Evolutionary conservation across 768 basidiomycete species (phyloP), one percentile per base, ranked within the genome.

Genomic region (Coprinellus micaceus): DNA sequence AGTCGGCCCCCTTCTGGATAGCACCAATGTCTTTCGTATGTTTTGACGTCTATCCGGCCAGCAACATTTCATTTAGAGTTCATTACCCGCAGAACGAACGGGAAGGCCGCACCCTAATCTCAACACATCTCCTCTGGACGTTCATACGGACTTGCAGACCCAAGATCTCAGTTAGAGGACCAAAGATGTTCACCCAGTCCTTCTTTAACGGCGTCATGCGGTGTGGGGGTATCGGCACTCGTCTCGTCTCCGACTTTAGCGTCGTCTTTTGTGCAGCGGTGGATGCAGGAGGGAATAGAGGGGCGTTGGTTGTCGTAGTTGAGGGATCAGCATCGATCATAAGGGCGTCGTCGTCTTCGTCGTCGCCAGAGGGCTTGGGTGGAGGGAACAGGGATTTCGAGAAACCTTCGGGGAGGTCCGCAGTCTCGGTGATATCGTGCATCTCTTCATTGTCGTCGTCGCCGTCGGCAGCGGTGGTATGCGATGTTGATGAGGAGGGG

Each of bases 141-240:
- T 99, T 99, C 96, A 99, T 98, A 65, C 97, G 82, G 28, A 99
- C 94, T 77, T 98, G 96, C 58, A 99, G 73, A 0, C 90, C 93
- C 66, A 96, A 76, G 61, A 97, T 88, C 76, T 99, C 96, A 3
- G 96, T 95, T 64, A 99, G 75, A 0, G 97, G 97, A 0, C 93
- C 90, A 67, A 98, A 98, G 56, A 98, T 85, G 67, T 89, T 91
- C 49, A 96, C 79, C 95, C 95, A 98, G 61, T 97, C 94, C 67
- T 89, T 92, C 74, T 97, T 96, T 53, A 98, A 72, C 2, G 97
- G 97, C 10, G 94, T 94, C 92, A 98, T 95, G 51, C 97, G 85
- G 70, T 99, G 97, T 9, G 94, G 94, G 12, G 97, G 97, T 69
- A 99, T 90, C 11, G 91, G 78, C 65, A 99, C 84, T 52, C 92